These are phyloP conservation scores for Phytophthora quininea DNA, from an alignment of 352 stramenopile genomes.

Conservation along the genomic window DNA sequence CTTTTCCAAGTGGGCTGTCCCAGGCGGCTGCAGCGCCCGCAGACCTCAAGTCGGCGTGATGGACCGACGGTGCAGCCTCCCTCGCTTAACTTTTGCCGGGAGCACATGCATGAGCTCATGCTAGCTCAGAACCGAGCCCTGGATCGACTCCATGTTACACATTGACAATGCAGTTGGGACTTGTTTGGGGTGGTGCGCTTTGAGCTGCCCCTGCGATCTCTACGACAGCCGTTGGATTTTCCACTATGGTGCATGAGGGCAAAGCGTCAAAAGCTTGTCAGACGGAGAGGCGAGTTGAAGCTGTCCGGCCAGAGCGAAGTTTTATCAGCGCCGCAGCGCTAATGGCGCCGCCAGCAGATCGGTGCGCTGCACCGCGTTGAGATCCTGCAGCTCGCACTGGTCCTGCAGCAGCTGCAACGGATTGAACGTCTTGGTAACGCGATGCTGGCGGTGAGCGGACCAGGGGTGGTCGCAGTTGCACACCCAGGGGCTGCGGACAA, in stretches of 20 bases:
- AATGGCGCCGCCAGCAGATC: constrained; percentile 61
- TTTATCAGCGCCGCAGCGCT: constrained; percentile 35
- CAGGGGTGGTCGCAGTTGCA: constrained; percentile 85
- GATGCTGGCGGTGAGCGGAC: constrained; percentile 53
- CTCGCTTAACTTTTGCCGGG: neutral
- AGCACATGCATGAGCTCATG: neutral
- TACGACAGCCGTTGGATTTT: constrained; percentile 36
- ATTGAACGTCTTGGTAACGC: constrained; percentile 58
- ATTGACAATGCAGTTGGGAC: neutral
- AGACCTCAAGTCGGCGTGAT: neutral
- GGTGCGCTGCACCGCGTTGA: constrained; percentile 60
- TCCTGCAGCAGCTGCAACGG: constrained; percentile 49
- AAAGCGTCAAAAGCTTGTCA: constrained; percentile 4
- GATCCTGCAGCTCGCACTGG: constrained; percentile 50
- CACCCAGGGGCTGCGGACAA: constrained; percentile 75
- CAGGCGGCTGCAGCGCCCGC: neutral
- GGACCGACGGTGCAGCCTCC: neutral
- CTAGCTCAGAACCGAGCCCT: constrained; percentile 11
- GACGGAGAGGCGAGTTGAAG: constrained; percentile 17
- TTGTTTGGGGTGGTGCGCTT: constrained; percentile 12
- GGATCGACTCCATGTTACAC: neutral
- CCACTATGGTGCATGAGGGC: too few relatives aligned
- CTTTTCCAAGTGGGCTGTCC: constrained; percentile 2
- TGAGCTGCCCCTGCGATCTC: neutral
- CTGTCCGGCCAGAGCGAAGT: constrained; percentile 12